These are phyloP conservation scores for Toxoplasma gondii DNA, from an alignment of 169 alveolate species.

Conservation along the genomic window DNA sequence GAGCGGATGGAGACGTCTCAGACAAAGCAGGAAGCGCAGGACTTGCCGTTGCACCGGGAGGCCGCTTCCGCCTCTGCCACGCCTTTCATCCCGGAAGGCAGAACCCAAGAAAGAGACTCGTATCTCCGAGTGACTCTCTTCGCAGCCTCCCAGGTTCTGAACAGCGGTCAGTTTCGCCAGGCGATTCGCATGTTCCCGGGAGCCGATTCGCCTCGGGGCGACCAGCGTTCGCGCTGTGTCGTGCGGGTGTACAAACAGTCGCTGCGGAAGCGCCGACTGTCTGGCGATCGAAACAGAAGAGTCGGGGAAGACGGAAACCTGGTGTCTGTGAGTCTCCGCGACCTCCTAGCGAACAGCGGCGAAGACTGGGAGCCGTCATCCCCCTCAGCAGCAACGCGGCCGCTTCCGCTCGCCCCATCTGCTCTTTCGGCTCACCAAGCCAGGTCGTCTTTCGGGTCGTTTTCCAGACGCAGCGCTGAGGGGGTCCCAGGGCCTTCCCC, in stretches of 20 bases:
- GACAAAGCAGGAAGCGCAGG: no score
- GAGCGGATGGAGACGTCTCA: no score
- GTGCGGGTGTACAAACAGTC: not conserved
- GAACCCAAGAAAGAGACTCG: not conserved
- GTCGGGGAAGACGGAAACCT: not conserved
- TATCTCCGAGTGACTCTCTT: not conserved
- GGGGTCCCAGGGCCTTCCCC: no score
- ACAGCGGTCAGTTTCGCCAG: not conserved
- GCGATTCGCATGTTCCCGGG: constrained; percentile 14
- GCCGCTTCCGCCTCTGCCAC: no score
- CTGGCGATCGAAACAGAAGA: not conserved
- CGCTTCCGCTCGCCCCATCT: no score
- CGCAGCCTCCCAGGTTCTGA: constrained; percentile 15
- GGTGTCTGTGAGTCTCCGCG: not conserved
- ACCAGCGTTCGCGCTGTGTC: not conserved
- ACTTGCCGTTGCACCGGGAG: no score
- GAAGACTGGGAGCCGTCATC: not conserved
- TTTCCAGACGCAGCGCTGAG: no score
- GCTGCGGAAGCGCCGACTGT: not conserved
- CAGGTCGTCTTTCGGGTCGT: no score
- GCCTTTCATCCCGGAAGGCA: not conserved
- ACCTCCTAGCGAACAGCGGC: not conserved
- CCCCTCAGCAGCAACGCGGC: no score
- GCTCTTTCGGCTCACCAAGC: no score
- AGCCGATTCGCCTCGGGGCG: not conserved